Conservation (phyloP, 148 eudicot genomes). For the Rhododendron molle region DNA sequence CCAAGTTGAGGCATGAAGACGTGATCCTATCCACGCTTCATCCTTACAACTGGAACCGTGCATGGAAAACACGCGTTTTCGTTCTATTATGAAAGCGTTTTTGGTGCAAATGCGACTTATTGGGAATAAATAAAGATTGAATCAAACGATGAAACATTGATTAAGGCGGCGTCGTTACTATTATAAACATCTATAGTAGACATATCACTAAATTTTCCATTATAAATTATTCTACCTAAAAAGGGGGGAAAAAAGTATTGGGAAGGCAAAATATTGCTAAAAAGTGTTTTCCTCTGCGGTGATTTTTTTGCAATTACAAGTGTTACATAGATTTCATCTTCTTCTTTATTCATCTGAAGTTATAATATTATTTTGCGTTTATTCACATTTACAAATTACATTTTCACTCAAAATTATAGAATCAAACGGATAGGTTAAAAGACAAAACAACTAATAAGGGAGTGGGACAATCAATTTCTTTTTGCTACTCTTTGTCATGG, state of each 20-base stretch:
- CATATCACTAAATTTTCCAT: too few species aligned
- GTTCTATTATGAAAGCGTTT: too few species aligned
- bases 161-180: too few species aligned
- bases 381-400: background rate
- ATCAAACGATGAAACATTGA: too few species aligned
- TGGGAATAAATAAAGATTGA: too few species aligned
- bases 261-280: background rate
- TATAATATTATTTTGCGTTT: background rate
- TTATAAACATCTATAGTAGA: too few species aligned
- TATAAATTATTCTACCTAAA: too few species aligned
- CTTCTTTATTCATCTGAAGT: background rate
- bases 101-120: too few species aligned
- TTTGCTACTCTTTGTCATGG: background rate
- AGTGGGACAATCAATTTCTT: background rate
- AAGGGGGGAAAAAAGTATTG: too few species aligned
- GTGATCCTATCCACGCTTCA: background rate
- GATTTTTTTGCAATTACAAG: background rate
- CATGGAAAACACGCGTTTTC: too few species aligned
- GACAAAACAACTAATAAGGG: background rate
- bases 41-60: too few species aligned
- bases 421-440: background rate
- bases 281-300: background rate
- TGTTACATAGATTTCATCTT: background rate
- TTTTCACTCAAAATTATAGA: too few species aligned
- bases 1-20: background rate